A percentile compares a stretch with the other conserved stretches of the same genome.
Conservation (phyloP, 2,329 filamentous ascomycete genomes). For the Sporothrix sp. region DNA sequence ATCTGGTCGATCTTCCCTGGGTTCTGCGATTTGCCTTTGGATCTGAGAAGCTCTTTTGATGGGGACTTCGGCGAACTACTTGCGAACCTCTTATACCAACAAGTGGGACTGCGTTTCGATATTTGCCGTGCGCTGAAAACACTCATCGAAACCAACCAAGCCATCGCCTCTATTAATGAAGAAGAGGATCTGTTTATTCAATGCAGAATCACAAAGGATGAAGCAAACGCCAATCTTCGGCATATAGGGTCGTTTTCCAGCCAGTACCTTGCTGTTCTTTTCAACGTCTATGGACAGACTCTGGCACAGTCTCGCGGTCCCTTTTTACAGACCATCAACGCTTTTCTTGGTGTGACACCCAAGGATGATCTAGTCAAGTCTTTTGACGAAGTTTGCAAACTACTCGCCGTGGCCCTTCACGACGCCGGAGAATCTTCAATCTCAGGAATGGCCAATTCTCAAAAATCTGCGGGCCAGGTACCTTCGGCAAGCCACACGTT, state of each 20-base stretch:
- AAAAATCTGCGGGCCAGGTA: conserved; percentile 43
- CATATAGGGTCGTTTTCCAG: conserved; percentile 70
- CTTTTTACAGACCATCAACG: conserved; percentile 89
- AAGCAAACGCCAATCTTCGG: conserved; percentile 70
- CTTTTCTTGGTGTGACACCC: conserved; percentile 82
- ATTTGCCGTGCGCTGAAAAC: conserved; percentile 80
- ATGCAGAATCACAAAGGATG: conserved; percentile 63
- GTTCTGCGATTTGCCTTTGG: conserved; percentile 80
- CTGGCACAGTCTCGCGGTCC: conserved; percentile 84
- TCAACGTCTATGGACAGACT: conserved; percentile 97
- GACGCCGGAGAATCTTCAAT: conserved; percentile 28
- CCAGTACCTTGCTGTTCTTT: conserved; percentile 91
- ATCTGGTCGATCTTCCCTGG: conserved; percentile 91
- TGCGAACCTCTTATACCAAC: conserved; percentile 85
- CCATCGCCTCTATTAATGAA: conserved; percentile 58
- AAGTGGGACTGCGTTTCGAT: conserved; percentile 76
- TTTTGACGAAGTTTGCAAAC: conserved; percentile 74
- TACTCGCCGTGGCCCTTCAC: conserved; percentile 65
- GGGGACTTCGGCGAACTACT: conserved; percentile 82
- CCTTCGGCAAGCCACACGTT: conserved; percentile 89
- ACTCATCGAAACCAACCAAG: conserved; percentile 84
- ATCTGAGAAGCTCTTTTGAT: conserved; percentile 68
- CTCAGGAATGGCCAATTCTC: conserved; percentile 33
- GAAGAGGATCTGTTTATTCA: conserved; percentile 70
- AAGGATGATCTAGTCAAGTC: conserved; percentile 72